Evolutionary conservation across 2,329 filamentous ascomycete genomes (phyloP), one percentile per base, ranked within the genome.

Genomic region (Colletotrichum spaethianum): DNA sequence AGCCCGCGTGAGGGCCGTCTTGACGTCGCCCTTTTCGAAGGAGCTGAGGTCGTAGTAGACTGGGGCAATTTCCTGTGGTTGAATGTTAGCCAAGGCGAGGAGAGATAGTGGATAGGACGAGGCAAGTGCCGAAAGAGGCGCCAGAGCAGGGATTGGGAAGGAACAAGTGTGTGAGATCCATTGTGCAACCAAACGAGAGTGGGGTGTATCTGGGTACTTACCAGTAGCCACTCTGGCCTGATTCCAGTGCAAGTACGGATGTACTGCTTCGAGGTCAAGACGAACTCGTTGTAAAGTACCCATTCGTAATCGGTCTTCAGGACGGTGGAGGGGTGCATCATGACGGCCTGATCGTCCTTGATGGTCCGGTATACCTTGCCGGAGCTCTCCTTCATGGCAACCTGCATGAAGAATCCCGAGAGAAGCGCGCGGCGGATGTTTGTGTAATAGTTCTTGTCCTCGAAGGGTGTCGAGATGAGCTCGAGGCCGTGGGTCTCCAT

Each of bases 341-440:
- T 88, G 56, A 99, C 96, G 57, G 90, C 93, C 84, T 98, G 96
- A 78, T 98, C 93, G 80, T 99, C 97, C 86, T 98, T 99, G 81
- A 99, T 93, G 1, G 96, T 99, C 74, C 92, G 91, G 84, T 99
- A 99, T 52, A 94, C 90, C 87, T 98, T 98, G 79, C 94, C 93
- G 38, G 90, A 92, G 63, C 90, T 91, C 79, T 98, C 95, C 80
- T 93, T 94, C 91, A 97, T 98, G 71, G 96, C 97, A 28, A 98
- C 94, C 82, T 99, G 96, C 96, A 99, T 99, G 88, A 99, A 99
- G 88, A 99, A 99, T 42, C 97, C 96, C 0, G 95, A 90, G 16
- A 98, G 93, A 18, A 99, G 89, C 11, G 96, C 96, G 46, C 95
- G 92, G 55, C 96, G 93, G 78, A 99, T 99, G 82, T 99, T 99